A percentile compares a stretch with the other conserved stretches of the same genome.
phyloP scores from a whole-genome alignment of 23 red algal genomes.

The Gracilaria caudata region DNA sequence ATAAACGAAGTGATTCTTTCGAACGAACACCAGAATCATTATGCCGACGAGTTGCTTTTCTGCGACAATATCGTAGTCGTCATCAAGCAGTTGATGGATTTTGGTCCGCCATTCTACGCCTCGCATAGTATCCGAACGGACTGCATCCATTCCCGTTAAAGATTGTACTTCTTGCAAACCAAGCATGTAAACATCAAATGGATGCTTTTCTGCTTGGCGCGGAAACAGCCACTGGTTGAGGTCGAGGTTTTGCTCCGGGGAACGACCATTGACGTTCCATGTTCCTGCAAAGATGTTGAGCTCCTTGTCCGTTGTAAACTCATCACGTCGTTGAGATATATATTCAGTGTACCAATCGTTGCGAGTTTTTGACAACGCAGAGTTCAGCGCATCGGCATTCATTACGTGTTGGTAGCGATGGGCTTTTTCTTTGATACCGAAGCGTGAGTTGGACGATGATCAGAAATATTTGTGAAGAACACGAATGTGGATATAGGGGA shows the following conservation, averaged over 20 bases:
- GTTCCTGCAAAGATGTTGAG: slow-evolving; percentile 88
- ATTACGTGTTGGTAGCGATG: background rate
- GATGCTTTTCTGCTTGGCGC: background rate
- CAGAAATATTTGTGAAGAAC: background rate
- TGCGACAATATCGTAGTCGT: slow-evolving; percentile 60
- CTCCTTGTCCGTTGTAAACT: slow-evolving; percentile 32
- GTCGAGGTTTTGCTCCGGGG: slow-evolving; percentile 54
- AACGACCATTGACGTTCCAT: slow-evolving; percentile 93
- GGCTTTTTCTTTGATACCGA: background rate
- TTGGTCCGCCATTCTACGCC: slow-evolving; percentile 77
- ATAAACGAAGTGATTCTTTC: slow-evolving; percentile 74
- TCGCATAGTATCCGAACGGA: slow-evolving; percentile 79
- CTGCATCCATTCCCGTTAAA: slow-evolving; percentile 84
- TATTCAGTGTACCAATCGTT: slow-evolving; percentile 7
- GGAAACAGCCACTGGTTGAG: slow-evolving; percentile 68
- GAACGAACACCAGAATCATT: slow-evolving; percentile 85
- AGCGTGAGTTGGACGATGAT: background rate
- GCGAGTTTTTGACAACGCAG: slow-evolving; percentile 1
- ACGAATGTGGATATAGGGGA: background rate
- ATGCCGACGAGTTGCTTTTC: slow-evolving; percentile 94
- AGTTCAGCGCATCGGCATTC: slow-evolving; percentile 22
- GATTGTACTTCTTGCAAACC: slow-evolving; percentile 96
- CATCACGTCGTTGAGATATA: slow-evolving; percentile 17
- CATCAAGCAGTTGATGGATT: slow-evolving; percentile 60
- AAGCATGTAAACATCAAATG: slow-evolving; percentile 81